A percentile compares a stretch with the other conserved stretches of the same genome.
Conservation (phyloP, 371 early-diverging fungal species). For the Mucor velutinosus region DNA sequence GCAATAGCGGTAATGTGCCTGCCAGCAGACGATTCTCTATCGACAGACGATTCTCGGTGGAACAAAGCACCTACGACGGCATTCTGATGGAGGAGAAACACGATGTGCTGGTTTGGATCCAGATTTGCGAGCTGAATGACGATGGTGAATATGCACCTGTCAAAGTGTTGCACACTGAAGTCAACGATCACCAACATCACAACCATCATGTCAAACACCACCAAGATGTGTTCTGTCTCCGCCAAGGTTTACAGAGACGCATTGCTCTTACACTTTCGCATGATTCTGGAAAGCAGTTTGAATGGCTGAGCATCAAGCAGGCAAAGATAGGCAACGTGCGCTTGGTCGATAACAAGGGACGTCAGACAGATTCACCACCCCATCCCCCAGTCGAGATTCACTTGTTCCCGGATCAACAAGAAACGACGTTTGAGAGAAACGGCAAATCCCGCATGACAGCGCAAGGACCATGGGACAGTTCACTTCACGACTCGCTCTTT, state of each 20-base stretch:
- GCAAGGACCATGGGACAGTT: constrained; percentile 82
- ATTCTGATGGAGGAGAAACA: constrained; percentile 61
- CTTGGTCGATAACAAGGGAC: constrained; percentile 67
- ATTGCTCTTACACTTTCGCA: constrained; percentile 66
- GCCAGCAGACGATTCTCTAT: constrained; percentile 14
- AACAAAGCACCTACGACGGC: constrained; percentile 24
- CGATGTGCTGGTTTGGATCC: constrained; percentile 63
- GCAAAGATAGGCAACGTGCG: constrained; percentile 61
- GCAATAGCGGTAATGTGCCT: constrained; percentile 4
- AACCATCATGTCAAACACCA: constrained; percentile 23
- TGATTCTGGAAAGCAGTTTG: constrained; percentile 61
- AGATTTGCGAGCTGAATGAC: constrained; percentile 62
- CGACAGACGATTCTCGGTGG: constrained; percentile 20
- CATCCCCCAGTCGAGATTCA: constrained; percentile 39
- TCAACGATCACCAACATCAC: constrained; percentile 9
- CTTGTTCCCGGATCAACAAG: constrained; percentile 38
- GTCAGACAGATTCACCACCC: constrained; percentile 50
- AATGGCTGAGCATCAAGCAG: constrained; percentile 57
- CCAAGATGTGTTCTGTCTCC: constrained; percentile 56
- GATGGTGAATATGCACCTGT: constrained; percentile 74
- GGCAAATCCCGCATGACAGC: constrained; percentile 48
- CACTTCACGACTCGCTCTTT: constrained; percentile 71
- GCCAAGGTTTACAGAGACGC: constrained; percentile 83
- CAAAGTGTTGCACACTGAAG: constrained; percentile 36
- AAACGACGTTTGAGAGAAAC: constrained; percentile 41